Evolutionary conservation across 2,329 filamentous ascomycete species (phyloP).

Genomic region (Samsoniella hepiali): DNA sequence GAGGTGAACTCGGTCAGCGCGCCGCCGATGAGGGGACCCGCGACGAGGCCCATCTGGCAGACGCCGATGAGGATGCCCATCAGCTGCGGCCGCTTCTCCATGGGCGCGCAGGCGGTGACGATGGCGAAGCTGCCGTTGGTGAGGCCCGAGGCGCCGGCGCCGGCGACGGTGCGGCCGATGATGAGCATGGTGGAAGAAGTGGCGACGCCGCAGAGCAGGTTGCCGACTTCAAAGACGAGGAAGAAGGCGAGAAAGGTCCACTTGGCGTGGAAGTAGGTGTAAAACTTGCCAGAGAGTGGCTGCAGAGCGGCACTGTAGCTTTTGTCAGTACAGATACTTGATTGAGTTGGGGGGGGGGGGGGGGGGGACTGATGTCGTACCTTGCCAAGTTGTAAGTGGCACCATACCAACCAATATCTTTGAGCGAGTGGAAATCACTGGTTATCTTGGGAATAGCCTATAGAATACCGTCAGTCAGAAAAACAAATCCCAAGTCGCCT

Average conservation of each 20-base stretch:
- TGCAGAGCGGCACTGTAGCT: constrained; percentile 44
- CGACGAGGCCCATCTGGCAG: constrained; percentile 42
- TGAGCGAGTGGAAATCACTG: constrained; percentile 46
- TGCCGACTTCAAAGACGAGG: constrained; percentile 38
- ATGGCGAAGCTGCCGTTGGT: constrained; percentile 36
- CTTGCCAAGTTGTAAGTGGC: constrained; percentile 47
- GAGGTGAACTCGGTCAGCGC: constrained; percentile 35
- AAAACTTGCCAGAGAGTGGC: constrained; percentile 51
- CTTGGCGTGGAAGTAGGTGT: constrained; percentile 37
- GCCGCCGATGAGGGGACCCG: constrained; percentile 47
- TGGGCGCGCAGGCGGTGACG: constrained; percentile 29
- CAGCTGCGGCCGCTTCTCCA: constrained; percentile 28
- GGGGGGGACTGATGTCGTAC: constrained; percentile 24
- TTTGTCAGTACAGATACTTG: constrained; percentile 17
- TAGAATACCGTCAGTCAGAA: neutral
- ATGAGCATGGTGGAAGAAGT: constrained; percentile 46
- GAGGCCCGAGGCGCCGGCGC: constrained; percentile 44
- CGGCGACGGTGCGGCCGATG: constrained; percentile 47
- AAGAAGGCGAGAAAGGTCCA: constrained; percentile 31
- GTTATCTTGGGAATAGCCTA: constrained; percentile 50
- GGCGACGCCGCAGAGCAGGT: constrained; percentile 46
- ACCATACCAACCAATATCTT: constrained; percentile 56
- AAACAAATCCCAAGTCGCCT: neutral
- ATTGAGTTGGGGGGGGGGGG: no score
- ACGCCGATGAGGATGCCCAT: constrained; percentile 31